Evolutionary conservation across 129 eudicot genomes (phyloP).

Genomic region (Escallonia herrerae): DNA sequence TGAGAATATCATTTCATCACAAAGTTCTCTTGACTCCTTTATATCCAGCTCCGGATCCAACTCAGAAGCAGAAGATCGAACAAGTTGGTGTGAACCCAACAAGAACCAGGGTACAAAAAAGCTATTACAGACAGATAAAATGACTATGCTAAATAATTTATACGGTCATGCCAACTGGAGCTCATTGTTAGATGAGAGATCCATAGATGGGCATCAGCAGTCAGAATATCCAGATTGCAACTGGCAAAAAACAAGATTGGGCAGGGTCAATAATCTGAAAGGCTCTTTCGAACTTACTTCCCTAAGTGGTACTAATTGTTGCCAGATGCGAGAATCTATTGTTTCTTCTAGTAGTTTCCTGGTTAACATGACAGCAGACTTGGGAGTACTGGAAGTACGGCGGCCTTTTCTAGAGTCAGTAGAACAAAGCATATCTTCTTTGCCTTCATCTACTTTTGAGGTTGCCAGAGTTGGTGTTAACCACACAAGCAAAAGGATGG

Average conservation of each 20-base stretch:
- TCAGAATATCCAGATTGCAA: constrained; percentile 9
- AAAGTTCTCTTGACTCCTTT: constrained; percentile 38
- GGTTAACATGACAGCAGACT: constrained; percentile 22
- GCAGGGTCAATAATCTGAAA: constrained; percentile 8
- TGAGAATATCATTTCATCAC: constrained; percentile 38
- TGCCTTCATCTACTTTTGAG: constrained; percentile 15
- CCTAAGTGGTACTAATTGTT: constrained; percentile 18
- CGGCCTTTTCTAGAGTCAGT: constrained; percentile 17
- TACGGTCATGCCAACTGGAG: constrained; percentile 21
- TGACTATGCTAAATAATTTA: constrained; percentile 22
- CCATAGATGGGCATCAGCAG: constrained; percentile 21
- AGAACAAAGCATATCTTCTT: constrained; percentile 33
- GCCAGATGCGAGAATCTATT: constrained; percentile 15
- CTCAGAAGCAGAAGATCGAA: constrained; percentile 49
- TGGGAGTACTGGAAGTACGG: constrained; percentile 11
- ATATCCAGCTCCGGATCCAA: constrained; percentile 55
- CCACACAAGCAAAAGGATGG: constrained; percentile 5
- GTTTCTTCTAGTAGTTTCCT: constrained; percentile 21
- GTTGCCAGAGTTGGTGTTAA: constrained; percentile 12
- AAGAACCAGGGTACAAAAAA: constrained; percentile 14
- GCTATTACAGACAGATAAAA: constrained; percentile 22
- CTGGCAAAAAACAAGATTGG: neutral
- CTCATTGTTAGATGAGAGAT: constrained; percentile 11
- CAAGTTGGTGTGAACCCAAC: constrained; percentile 17
- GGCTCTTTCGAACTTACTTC: constrained; percentile 5